Conservation (phyloP, 2,329 filamentous ascomycete species). For the Monosporascus ibericus region DNA sequence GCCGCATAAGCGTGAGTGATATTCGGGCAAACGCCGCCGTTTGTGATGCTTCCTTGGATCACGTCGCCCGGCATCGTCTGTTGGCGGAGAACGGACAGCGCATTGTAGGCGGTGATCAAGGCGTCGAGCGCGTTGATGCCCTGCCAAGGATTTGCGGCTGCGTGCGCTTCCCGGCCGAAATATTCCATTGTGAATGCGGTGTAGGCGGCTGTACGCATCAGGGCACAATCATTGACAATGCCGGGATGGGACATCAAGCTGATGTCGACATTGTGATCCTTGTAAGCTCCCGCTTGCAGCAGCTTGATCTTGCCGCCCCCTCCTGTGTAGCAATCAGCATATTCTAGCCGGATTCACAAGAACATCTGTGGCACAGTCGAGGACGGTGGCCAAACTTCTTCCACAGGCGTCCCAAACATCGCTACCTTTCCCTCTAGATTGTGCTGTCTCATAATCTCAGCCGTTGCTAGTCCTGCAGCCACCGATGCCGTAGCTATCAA, state of each 20-base stretch:
- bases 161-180: slow-evolving; percentile 49
- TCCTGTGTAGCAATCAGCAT: slow-evolving; percentile 14
- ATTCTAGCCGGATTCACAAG: not conserved
- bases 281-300: slow-evolving; percentile 37
- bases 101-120: slow-evolving; percentile 41
- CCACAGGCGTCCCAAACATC: slow-evolving; percentile 47
- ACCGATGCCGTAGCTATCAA: slow-evolving; percentile 45
- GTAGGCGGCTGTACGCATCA: slow-evolving; percentile 48
- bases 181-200: slow-evolving; percentile 44
- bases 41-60: slow-evolving; percentile 45
- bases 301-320: slow-evolving; percentile 45
- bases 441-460: slow-evolving; percentile 34
- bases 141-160: slow-evolving; percentile 51
- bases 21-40: slow-evolving; percentile 48
- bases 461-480: slow-evolving; percentile 40
- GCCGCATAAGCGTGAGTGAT: slow-evolving; percentile 45
- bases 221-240: slow-evolving; percentile 35
- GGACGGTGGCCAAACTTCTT: slow-evolving; percentile 31
- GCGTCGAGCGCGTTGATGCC: slow-evolving; percentile 56
- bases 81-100: slow-evolving; percentile 46
- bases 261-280: slow-evolving; percentile 30
- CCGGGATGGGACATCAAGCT: slow-evolving; percentile 37
- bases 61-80: slow-evolving; percentile 47
- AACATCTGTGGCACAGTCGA: not conserved
- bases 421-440: slow-evolving; percentile 37